Percentiles rank a stretch among this genome's conserved stretches.
Conservation (phyloP, 176 grass and related monocot species). For the Aechmea fasciata region DNA sequence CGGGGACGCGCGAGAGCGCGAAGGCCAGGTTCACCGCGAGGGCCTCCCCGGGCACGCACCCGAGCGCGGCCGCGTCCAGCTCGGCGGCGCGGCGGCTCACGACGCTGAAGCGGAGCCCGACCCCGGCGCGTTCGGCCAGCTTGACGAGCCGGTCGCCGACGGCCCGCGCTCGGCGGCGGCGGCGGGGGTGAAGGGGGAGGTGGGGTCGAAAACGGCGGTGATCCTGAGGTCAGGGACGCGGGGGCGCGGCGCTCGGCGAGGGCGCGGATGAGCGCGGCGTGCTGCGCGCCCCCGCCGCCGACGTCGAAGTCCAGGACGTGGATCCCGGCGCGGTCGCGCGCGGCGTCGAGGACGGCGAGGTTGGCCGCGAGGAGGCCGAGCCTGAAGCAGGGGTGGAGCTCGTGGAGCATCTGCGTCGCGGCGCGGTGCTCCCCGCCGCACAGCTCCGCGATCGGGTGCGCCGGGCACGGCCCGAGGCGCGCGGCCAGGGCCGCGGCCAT, state of each 20-base stretch:
- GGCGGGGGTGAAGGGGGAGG: conserved; percentile 44
- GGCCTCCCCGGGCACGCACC: conserved; percentile 56
- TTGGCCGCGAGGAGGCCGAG: conserved; percentile 63
- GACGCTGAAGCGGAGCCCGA: conserved; percentile 41
- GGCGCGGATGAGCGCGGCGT: conserved; percentile 47
- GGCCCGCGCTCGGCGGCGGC: conserved; percentile 1
- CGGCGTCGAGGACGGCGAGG: conserved; percentile 44
- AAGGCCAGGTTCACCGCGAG: conserved; percentile 80
- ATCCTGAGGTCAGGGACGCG: conserved; percentile 31
- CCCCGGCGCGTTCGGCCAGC: conserved; percentile 36
- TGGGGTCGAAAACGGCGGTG: conserved; percentile 65
- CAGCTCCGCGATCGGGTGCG: conserved; percentile 30
- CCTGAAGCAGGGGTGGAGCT: conserved; percentile 63
- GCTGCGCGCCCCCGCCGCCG: conserved; percentile 35
- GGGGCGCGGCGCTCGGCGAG: conserved; percentile 38
- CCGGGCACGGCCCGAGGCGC: conserved; percentile 34
- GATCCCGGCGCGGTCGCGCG: conserved; percentile 32
- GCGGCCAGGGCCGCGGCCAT: conserved; percentile 45
- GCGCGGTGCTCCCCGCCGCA: conserved; percentile 39
- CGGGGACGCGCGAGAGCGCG: conserved; percentile 56
- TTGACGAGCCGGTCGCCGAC: conserved; percentile 41
- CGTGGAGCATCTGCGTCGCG: conserved; percentile 47
- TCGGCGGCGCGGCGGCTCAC: conserved; percentile 44
- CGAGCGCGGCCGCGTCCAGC: conserved; percentile 36
- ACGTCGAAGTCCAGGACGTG: conserved; percentile 90